Percentiles rank a stretch among this genome's conserved stretches.
These are phyloP conservation scores for Lepiota brunneoincarnata DNA, from an alignment of 768 basidiomycete species.

Conservation along the genomic window DNA sequence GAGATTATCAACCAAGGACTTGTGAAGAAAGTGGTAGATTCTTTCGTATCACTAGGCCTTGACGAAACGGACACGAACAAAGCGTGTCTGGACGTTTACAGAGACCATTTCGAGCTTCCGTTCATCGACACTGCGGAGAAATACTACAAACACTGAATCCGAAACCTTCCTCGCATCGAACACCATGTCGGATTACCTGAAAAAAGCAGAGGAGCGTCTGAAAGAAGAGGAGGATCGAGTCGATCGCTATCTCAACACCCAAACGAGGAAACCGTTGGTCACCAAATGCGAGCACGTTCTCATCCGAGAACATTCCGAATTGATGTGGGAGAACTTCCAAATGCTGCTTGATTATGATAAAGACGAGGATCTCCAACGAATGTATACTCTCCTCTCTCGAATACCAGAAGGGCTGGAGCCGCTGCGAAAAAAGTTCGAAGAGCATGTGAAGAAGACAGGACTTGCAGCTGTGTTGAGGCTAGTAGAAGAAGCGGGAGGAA, in stretches of 20 bases:
- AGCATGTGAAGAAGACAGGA: conserved; percentile 92
- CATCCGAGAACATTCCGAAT: conserved; percentile 78
- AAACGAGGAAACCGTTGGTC: conserved; percentile 79
- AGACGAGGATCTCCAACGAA: conserved; percentile 90
- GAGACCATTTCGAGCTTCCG: conserved; percentile 83
- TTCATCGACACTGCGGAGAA: conserved; percentile 88
- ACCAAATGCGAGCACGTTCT: conserved; percentile 89
- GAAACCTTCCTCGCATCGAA: conserved; percentile 86
- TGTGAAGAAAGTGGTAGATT: conserved; percentile 93
- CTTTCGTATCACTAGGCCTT: conserved; percentile 90
- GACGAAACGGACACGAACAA: conserved; percentile 93
- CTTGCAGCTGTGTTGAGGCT: conserved; percentile 77
- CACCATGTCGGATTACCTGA: conserved; percentile 91
- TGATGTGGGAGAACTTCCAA: conserved; percentile 95
- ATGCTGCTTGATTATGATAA: conserved; percentile 87
- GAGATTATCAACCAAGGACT: conserved; percentile 91
- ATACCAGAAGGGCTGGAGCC: conserved; percentile 91
- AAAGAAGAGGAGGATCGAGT: conserved; percentile 95
- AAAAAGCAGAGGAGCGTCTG: conserved; percentile 89
- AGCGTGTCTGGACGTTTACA: conserved; percentile 91
- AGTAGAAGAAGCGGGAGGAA: conserved; percentile 52
- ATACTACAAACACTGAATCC: conserved; percentile 91
- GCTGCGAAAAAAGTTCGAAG: conserved; percentile 87
- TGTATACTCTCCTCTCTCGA: conserved; percentile 90
- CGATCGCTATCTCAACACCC: conserved; percentile 88